Evolutionary conservation across 2,329 filamentous ascomycete genomes (phyloP).

Genomic region (Trichoderma sp.): DNA sequence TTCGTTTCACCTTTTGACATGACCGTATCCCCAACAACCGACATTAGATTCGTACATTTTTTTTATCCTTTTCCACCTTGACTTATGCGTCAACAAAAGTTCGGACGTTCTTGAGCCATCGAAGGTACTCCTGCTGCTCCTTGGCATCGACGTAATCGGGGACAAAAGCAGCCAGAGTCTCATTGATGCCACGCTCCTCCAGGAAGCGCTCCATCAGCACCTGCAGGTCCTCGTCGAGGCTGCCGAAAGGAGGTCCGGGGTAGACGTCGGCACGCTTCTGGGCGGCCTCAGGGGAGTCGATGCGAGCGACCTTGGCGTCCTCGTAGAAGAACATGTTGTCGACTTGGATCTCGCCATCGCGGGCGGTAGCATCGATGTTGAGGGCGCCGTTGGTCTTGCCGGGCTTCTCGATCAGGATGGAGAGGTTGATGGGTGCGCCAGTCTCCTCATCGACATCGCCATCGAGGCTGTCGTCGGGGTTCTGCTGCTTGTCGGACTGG

Average conservation of each 20-base stretch:
- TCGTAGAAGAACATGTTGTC: conserved; percentile 89
- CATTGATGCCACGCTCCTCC: conserved; percentile 89
- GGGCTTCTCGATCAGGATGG: conserved; percentile 85
- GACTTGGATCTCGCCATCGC: conserved; percentile 82
- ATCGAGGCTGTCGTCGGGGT: conserved; percentile 44
- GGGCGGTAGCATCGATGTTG: conserved; percentile 79
- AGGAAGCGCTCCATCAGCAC: conserved; percentile 88
- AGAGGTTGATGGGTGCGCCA: conserved; percentile 76
- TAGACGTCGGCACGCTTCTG: conserved; percentile 78
- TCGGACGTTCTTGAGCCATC: conserved; percentile 87
- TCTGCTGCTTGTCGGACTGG: conserved; percentile 55
- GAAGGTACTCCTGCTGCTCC: conserved; percentile 95
- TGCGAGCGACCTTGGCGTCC: conserved; percentile 73
- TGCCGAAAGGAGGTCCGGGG: conserved; percentile 87
- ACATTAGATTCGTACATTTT: conserved; percentile 12
- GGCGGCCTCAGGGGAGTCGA: conserved; percentile 70
- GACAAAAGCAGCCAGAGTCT: conserved; percentile 81
- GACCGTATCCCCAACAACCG: background rate
- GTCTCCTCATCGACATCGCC: conserved; percentile 53
- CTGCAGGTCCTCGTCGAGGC: conserved; percentile 94
- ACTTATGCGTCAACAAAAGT: conserved; percentile 71
- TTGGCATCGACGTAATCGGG: conserved; percentile 97
- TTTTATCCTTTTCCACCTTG: background rate
- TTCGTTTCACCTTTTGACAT: conserved; percentile 9
- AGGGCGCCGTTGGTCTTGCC: conserved; percentile 70